Percentiles rank a stretch among this genome's conserved stretches.
Conservation (phyloP, 257 asterid species). For the Petunia secreta region DNA sequence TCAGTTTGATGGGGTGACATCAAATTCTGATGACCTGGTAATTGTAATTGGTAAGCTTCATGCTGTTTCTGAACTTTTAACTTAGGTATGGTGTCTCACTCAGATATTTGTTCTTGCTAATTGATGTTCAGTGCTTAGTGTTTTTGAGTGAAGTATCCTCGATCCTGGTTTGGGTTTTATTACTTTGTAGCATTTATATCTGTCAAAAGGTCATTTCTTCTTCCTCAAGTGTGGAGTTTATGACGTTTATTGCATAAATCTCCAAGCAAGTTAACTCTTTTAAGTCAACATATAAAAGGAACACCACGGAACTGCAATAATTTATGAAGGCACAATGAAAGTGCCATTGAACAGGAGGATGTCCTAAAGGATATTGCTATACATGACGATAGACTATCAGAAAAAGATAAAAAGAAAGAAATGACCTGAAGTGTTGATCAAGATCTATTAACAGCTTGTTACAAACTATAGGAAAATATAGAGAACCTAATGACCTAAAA, state of each 20-base stretch:
- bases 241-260: background rate
- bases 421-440: background rate
- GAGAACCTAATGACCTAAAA: background rate
- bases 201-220: conserved; percentile 4
- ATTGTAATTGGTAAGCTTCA: conserved; percentile 79
- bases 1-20: conserved; percentile 96
- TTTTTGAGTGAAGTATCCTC: conserved; percentile 18
- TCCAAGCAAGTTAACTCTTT: background rate
- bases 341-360: background rate
- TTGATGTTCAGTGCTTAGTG: conserved; percentile 21
- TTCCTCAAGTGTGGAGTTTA: background rate
- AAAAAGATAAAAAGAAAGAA: background rate
- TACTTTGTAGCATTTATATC: background rate
- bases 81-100: conserved; percentile 14
- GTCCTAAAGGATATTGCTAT: background rate
- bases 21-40: conserved; percentile 82
- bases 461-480: background rate
- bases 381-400: background rate
- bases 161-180: no score
- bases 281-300: conserved; percentile 6
- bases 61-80: conserved; percentile 25
- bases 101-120: conserved; percentile 5
- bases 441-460: background rate
- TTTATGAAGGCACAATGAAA: background rate
- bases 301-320: background rate